Conservation (phyloP, 306 rosid species). For the Fagus sylvatica region DNA sequence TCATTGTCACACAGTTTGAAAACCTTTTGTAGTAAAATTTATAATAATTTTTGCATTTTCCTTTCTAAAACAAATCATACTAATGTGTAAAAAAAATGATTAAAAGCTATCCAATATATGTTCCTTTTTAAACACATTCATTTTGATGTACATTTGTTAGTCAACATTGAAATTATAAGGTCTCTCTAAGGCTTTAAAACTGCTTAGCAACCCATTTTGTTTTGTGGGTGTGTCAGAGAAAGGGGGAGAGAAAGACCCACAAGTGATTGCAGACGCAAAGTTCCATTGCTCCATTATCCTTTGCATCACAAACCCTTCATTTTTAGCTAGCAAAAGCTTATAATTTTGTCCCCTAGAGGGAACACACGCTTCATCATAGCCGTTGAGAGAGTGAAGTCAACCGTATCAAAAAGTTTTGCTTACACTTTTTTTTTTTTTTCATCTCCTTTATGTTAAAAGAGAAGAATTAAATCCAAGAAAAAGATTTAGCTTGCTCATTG, state of each 20-base stretch:
- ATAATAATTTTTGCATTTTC: too few species aligned
- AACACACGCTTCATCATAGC: slow-evolving; percentile 63
- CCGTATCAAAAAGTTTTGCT: slow-evolving; percentile 35
- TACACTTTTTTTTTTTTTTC: background rate
- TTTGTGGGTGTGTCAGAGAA: slow-evolving; percentile 37
- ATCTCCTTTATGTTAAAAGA: slow-evolving; percentile 8
- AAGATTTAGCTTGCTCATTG: slow-evolving; percentile 34
- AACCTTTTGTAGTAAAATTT: too few species aligned
- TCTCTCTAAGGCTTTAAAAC: slow-evolving; percentile 25
- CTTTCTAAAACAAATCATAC: background rate
- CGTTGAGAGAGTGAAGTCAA: slow-evolving; percentile 54
- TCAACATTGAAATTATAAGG: slow-evolving; percentile 41
- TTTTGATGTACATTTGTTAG: slow-evolving; percentile 41
- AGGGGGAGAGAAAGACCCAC: slow-evolving; percentile 30
- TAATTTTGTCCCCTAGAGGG: slow-evolving; percentile 53
- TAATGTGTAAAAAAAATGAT: slow-evolving; percentile 18
- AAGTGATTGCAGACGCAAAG: slow-evolving; percentile 40
- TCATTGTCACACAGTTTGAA: too few species aligned
- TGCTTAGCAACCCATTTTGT: slow-evolving; percentile 18
- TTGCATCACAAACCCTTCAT: slow-evolving; percentile 23
- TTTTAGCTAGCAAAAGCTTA: slow-evolving; percentile 33
- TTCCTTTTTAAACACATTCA: slow-evolving; percentile 33
- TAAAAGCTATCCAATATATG: background rate
- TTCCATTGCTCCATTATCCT: slow-evolving; percentile 3
- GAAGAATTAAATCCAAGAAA: slow-evolving; percentile 21